Base-by-base conservation (phyloP, 2,329 filamentous ascomycete species). In the Zymoseptoria passerinii region DNA sequence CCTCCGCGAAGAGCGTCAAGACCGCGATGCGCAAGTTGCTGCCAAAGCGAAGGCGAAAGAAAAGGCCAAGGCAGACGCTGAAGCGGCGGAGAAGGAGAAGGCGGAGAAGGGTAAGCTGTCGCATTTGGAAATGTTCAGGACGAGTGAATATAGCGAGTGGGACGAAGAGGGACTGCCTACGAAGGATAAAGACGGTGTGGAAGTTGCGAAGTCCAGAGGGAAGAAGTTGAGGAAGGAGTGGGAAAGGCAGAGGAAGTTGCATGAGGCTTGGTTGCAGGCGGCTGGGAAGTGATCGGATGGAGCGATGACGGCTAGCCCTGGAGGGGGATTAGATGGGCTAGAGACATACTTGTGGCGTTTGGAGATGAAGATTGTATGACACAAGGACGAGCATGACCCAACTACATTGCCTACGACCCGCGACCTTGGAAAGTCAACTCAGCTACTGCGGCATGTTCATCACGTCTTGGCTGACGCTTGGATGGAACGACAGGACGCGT, bases 221-320 rank as follows among this genome's bases (percentile, higher is more conserved):
- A 96, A 96, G 81, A 92, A 90, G 77, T 73, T 96, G 66, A 86
- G 80, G 75, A 96, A 96, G 79, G 86, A 90, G 57, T 95, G 89
- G 89, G 88, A 95, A 67, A 85, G 81, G 71, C 92, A 96, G 77
- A 94, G 91, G 80, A 95, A 92, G 80, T 73, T 83, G 59, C 86
- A 92, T 72, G 87, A 92, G 63, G 83, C 86, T 62, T 88, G 35
- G 35, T 16, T 13, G 13, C 13, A 44, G 35, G 35, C 35, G 13
- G 23, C 2, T 4, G 23, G 23, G 23, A 23, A 23, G 23, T 23
- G 23, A 23, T 4, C 4, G 2, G 23, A 4, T 23, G n/a, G n/a
- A n/a, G n/a, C n/a, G n/a, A n/a, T n/a, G n/a, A n/a, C n/a, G n/a
- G n/a, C n/a, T n/a, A n/a, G n/a, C n/a, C n/a, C n/a, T n/a, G n/a